Evolutionary conservation across 164 flowering plant genomes (phyloP), one percentile per base, ranked within the genome.

Genomic region (Akebia trifoliata): DNA sequence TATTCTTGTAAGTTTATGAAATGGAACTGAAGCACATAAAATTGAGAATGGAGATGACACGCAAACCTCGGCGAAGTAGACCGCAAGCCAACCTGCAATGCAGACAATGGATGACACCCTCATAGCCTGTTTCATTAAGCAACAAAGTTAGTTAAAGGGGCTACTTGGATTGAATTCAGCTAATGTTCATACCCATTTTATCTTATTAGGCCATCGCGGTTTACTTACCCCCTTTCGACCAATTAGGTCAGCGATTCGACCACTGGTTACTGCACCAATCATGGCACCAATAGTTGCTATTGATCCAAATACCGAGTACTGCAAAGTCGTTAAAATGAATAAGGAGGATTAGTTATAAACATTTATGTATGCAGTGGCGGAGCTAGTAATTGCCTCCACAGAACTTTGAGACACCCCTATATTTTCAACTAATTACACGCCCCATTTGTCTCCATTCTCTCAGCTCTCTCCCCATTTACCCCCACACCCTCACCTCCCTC

Each of bases 291-390:
- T 75, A 7, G 83, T 84, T 70, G 80, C 49, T 58, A 84, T 69
- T 24, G 95, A 84, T 50, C 90, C 88, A 70, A 86, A 86, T 56
- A 81, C 54, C 25, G 95, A 86, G 67, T 71, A 84, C 90, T 86
- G 72, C 73, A 44, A 34, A 20, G 18, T 11, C 20, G 21, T n/a
- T n/a, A n/a, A n/a, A n/a, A n/a, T n/a, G 21, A 18, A 46, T 9
- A 32, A 21, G 40, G 21, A 32, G 34, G 37, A 14, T 46, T 21
- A 14, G 12, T 30, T 7, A 2, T 12, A 31, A 14, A 12, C 6
- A 31, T 43, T 54, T 37, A 0, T 0, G 10, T 22, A 22, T 37
- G n/a, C 1, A 8, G 4, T 17, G 10, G 9, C 18, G n/a, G n/a
- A n/a, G n/a, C n/a, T n/a, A n/a, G n/a, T n/a, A n/a, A n/a, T n/a